Evolutionary conservation across 305 asterid species (phyloP).

Genomic region (Fraxinus platypoda): DNA sequence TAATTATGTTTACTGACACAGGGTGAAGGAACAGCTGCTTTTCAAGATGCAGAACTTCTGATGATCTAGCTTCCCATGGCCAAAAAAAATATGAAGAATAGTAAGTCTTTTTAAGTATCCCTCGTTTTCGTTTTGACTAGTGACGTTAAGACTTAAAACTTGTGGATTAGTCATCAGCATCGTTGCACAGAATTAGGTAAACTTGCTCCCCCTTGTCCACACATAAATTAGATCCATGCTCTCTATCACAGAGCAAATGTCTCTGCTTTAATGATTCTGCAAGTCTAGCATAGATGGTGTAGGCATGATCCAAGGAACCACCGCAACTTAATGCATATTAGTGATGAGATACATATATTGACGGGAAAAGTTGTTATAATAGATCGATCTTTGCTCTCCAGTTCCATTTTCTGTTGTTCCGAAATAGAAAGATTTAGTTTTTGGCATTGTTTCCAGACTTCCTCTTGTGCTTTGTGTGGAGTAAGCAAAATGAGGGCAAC

Average conservation of each 20-base stretch:
- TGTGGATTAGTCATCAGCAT: neutral
- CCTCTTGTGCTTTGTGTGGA: neutral
- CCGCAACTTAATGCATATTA: neutral
- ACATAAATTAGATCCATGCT: neutral
- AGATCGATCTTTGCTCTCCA: neutral
- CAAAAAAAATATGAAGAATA: neutral
- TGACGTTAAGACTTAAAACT: neutral
- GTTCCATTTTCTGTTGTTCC: neutral
- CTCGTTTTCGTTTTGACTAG: neutral
- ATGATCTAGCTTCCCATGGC: neutral
- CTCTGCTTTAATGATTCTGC: neutral
- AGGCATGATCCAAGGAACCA: neutral
- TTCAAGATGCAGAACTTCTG: neutral
- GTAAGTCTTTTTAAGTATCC: neutral
- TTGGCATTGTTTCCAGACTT: neutral
- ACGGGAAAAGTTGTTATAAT: neutral
- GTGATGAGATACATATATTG: neutral
- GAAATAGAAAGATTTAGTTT: neutral
- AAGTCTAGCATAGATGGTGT: neutral
- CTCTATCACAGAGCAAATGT: neutral
- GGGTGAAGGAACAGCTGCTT: neutral
- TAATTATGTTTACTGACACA: neutral
- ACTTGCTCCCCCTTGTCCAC: neutral
- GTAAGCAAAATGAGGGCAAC: neutral
- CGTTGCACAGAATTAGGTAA: neutral